These are phyloP conservation scores for Calophaca sinica DNA, from an alignment of 306 rosid genomes.

Conservation along the genomic window DNA sequence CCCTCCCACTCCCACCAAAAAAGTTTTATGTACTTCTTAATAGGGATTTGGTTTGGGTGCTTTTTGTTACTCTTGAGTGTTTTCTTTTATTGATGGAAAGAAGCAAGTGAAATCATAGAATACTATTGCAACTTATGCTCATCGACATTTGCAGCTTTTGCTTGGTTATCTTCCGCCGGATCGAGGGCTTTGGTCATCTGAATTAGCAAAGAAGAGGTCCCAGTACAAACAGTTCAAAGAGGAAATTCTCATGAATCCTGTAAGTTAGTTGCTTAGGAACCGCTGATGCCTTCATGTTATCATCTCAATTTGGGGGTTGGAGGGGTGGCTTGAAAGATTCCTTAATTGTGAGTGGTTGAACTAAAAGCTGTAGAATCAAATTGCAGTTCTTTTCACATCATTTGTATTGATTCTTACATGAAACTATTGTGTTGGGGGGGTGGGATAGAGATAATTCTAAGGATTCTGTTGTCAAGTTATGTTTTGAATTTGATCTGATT, in stretches of 20 bases:
- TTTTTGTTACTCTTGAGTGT: constrained; percentile 7
- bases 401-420: constrained; percentile 16
- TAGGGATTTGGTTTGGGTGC: constrained; percentile 28
- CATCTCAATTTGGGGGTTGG: not conserved
- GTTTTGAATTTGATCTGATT: constrained; percentile 8
- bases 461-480: not conserved
- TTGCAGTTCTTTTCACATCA: not conserved
- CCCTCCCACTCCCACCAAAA: not conserved
- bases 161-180: constrained; percentile 89
- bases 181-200: constrained; percentile 85
- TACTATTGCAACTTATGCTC: constrained; percentile 34
- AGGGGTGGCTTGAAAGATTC: not conserved
- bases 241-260: constrained; percentile 97
- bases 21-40: not conserved
- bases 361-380: constrained; percentile 8
- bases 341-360: constrained; percentile 31
- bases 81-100: constrained; percentile 25
- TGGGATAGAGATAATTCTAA: not conserved
- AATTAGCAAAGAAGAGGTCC: constrained; percentile 87
- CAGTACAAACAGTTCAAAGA: constrained; percentile 94
- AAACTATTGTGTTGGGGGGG: constrained; percentile 16
- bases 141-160: constrained; percentile 70
- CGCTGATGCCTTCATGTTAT: not conserved
- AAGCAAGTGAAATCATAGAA: constrained; percentile 21
- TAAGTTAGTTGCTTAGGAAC: constrained; percentile 58